A percentile compares a stretch with the other conserved stretches of the same genome.
phyloP scores from a whole-genome alignment of 805 yeast genomes.

The Tanozyma kutaoensis region DNA sequence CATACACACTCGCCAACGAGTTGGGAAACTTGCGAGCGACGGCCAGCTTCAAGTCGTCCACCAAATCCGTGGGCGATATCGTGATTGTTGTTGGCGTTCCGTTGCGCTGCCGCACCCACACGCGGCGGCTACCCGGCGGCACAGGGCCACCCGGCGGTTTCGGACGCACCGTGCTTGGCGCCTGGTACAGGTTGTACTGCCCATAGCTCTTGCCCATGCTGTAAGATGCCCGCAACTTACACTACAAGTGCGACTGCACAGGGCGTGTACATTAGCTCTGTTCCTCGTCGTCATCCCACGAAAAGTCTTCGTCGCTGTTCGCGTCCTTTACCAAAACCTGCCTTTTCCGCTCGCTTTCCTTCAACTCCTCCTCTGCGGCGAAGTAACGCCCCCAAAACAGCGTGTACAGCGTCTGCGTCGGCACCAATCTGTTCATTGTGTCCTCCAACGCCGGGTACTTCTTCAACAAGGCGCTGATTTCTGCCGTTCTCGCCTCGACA shows the following conservation, averaged over 20 bases:
- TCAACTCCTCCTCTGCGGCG: slow-evolving; percentile 35
- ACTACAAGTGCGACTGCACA: too few relatives aligned
- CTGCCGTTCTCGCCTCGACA: slow-evolving; percentile 34
- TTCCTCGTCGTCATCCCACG: too few relatives aligned
- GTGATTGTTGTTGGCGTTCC: slow-evolving; percentile 59
- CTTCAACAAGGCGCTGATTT: slow-evolving; percentile 33
- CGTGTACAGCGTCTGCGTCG: slow-evolving; percentile 41
- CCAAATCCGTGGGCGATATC: slow-evolving; percentile 47
- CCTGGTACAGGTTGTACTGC: too few relatives aligned
- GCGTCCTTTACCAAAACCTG: too few relatives aligned
- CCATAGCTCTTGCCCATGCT: too few relatives aligned
- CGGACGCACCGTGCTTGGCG: too few relatives aligned
- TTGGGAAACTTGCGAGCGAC: slow-evolving; percentile 56
- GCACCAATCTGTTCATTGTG: slow-evolving; percentile 54
- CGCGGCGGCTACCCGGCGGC: slow-evolving; percentile 20
- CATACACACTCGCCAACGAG: slow-evolving; percentile 43
- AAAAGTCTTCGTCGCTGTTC: too few relatives aligned
- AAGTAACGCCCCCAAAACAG: slow-evolving; percentile 71
- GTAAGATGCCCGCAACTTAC: too few relatives aligned
- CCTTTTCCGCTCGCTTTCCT: slow-evolving; percentile 51
- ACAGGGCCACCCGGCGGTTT: too few relatives aligned
- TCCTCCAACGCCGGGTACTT: slow-evolving; percentile 33
- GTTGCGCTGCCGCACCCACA: slow-evolving; percentile 40
- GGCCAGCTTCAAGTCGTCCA: slow-evolving; percentile 70
- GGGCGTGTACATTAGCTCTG: too few relatives aligned